Evolutionary conservation across 148 eudicot genomes (phyloP).

Genomic region (Rhododendron henanense): DNA sequence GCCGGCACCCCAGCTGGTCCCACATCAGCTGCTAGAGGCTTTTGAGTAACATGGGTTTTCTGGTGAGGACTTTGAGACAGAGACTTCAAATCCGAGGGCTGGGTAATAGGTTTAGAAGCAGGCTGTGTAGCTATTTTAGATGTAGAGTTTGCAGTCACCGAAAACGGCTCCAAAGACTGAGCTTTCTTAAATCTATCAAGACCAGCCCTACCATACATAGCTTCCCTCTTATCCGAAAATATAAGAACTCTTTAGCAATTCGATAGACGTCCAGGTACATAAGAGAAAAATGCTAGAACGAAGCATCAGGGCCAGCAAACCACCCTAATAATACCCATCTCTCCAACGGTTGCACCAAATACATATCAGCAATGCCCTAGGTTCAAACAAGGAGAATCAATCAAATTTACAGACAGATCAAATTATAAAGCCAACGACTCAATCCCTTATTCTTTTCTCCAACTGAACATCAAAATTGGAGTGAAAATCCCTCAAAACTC

Average conservation of each 20-base stretch:
- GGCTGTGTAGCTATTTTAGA: constrained; percentile 35
- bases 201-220: constrained; percentile 87
- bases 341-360: neutral
- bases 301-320: neutral
- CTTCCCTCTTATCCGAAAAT: constrained; percentile 1
- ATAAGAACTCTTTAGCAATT: constrained; percentile 9
- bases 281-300: neutral
- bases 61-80: constrained; percentile 18
- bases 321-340: neutral
- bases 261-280: neutral
- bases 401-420: neutral
- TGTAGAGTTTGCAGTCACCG: constrained; percentile 42
- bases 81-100: constrained; percentile 15
- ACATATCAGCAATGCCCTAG: constrained; percentile 9
- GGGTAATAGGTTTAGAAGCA: constrained; percentile 19
- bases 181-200: constrained; percentile 94
- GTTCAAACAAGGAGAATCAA: neutral
- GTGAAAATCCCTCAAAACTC: neutral
- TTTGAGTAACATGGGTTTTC: constrained; percentile 27
- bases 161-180: constrained; percentile 76
- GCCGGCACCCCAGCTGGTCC: constrained; percentile 28
- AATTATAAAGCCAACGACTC: neutral
- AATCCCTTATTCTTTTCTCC: neutral
- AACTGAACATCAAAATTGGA: neutral
- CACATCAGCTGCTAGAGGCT: constrained; percentile 30